Evolutionary conservation across 2,329 filamentous ascomycete genomes (phyloP).

Genomic region (Colletotrichum karsti): DNA sequence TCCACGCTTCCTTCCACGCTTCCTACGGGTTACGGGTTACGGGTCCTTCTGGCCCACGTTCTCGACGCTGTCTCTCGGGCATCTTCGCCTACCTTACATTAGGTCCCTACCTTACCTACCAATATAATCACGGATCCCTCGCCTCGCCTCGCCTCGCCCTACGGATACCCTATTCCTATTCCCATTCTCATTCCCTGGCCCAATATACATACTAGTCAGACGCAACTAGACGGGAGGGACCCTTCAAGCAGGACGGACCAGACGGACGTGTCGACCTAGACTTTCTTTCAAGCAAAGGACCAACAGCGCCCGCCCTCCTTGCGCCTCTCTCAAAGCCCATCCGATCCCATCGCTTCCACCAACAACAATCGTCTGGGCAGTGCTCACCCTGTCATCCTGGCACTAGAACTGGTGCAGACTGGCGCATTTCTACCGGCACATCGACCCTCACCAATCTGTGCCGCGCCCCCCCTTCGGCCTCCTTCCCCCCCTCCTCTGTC

Average conservation of each 20-base stretch:
- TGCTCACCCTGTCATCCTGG: slow-evolving; percentile 7
- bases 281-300: background rate
- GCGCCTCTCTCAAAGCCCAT: background rate
- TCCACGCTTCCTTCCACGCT: background rate
- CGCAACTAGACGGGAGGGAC: background rate
- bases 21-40: no score
- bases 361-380: background rate
- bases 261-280: background rate
- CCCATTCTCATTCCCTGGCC: background rate
- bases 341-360: slow-evolving; percentile 1
- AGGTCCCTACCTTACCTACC: no score
- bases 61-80: background rate
- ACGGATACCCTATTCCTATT: background rate
- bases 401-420: slow-evolving; percentile 3
- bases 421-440: slow-evolving; percentile 12
- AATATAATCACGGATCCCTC: no score
- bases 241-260: background rate
- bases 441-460: slow-evolving; percentile 15
- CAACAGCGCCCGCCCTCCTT: slow-evolving; percentile 13
- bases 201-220: background rate
- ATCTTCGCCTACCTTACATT: background rate
- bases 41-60: background rate
- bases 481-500: background rate
- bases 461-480: background rate
- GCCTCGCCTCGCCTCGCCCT: background rate